phyloP scores from a whole-genome alignment of 176 grass and related monocot genomes.

The Coix lacrymajobi region DNA sequence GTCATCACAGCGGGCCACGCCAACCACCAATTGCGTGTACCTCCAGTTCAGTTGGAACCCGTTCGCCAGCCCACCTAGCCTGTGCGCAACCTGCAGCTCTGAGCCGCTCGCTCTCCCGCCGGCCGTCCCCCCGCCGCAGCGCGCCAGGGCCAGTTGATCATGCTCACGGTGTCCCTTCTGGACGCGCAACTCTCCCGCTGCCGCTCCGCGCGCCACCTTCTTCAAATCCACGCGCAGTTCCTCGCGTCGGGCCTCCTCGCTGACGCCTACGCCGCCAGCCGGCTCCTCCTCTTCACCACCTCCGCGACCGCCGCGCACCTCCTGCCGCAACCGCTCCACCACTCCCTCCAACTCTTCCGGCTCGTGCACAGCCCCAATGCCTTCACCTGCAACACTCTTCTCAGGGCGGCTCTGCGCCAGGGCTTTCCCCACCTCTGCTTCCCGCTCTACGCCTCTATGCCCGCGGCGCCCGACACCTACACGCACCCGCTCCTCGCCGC shows the following conservation, averaged over 20 bases:
- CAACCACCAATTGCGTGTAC: too few relatives aligned
- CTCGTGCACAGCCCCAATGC: conserved; percentile 53
- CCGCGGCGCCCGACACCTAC: conserved; percentile 44
- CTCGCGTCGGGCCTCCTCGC: conserved; percentile 59
- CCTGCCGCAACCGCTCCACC: conserved; percentile 43
- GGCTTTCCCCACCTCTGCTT: conserved; percentile 53
- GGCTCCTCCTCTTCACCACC: conserved; percentile 57
- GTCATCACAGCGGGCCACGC: background rate
- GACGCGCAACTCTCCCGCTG: conserved; percentile 68
- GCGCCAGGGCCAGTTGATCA: background rate
- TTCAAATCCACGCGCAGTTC: conserved; percentile 76
- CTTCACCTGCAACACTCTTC: conserved; percentile 70
- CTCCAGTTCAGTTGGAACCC: too few relatives aligned
- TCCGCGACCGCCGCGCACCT: conserved; percentile 31
- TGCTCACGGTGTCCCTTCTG: conserved; percentile 70
- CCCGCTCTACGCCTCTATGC: conserved; percentile 58
- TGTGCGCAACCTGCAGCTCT: background rate
- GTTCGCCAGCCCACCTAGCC: too few relatives aligned
- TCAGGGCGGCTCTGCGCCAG: conserved; percentile 40
- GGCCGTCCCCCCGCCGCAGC: background rate
- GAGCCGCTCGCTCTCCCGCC: background rate
- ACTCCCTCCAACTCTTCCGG: conserved; percentile 44
- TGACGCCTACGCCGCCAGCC: conserved; percentile 79
- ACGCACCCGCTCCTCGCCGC: conserved; percentile 57
- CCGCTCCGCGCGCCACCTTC: conserved; percentile 40